Evolutionary conservation across 345 rosid genomes (phyloP).

Genomic region (Arabis hirsuta): DNA sequence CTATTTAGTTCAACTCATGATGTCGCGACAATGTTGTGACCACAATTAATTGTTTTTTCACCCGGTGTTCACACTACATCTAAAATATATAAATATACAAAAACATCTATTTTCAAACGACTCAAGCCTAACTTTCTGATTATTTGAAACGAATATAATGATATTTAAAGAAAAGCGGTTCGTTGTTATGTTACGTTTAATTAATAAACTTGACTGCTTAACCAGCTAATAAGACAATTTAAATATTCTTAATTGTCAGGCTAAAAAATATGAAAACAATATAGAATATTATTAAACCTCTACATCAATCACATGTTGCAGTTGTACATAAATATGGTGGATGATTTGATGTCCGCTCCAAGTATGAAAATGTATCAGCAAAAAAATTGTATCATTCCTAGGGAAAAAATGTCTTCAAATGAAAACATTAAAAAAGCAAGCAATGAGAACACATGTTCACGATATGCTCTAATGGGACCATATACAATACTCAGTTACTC

Average conservation of each 20-base stretch:
- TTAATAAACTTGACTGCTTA: slow-evolving; percentile 26
- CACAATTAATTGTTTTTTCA: slow-evolving; percentile 9
- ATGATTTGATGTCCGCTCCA: slow-evolving; percentile 25
- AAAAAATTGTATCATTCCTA: no score
- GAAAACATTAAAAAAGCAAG: no score
- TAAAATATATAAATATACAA: neutral
- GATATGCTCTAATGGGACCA: no score
- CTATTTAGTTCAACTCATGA: neutral
- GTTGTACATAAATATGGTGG: slow-evolving; percentile 22
- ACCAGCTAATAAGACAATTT: slow-evolving; percentile 25
- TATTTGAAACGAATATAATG: slow-evolving; percentile 14
- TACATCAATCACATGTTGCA: slow-evolving; percentile 26
- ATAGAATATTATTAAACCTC: slow-evolving; percentile 2
- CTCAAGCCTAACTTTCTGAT: slow-evolving; percentile 30
- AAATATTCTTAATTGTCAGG: slow-evolving; percentile 19
- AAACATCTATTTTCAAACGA: slow-evolving; percentile 8
- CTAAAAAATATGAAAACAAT: neutral
- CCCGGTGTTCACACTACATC: slow-evolving; percentile 36
- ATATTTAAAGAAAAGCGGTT: slow-evolving; percentile 17
- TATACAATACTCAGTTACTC: no score
- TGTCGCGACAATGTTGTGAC: slow-evolving; percentile 33
- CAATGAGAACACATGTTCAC: no score
- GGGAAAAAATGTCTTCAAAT: no score
- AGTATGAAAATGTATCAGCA: no score
- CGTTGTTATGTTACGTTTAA: slow-evolving; percentile 28